Conservation (phyloP, 257 asterid genomes). For the Primulina huaijiensis region DNA sequence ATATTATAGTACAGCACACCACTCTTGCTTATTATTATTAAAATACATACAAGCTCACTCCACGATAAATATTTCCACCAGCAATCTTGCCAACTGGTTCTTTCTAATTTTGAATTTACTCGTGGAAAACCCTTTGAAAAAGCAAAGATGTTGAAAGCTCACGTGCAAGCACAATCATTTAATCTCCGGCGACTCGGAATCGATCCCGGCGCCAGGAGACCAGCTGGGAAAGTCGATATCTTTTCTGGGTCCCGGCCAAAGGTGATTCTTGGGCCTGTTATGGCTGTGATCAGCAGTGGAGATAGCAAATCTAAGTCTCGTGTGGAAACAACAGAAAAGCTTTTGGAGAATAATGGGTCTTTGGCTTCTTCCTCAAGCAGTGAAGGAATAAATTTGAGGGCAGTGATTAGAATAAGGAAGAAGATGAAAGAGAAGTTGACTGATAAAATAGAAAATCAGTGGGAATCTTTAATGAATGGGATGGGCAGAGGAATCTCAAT, state of each 20-base stretch:
- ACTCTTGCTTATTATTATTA: neutral
- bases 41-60: neutral
- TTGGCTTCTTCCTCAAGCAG: conserved; percentile 27
- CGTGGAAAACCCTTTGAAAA: neutral
- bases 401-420: conserved; percentile 74
- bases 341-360: conserved; percentile 33
- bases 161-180: conserved; percentile 47
- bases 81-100: conserved; percentile 12
- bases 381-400: conserved; percentile 56
- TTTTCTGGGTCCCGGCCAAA: conserved; percentile 31
- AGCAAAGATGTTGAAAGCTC: conserved; percentile 53
- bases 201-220: conserved; percentile 26
- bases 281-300: conserved; percentile 75
- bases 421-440: conserved; percentile 70
- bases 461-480: conserved; percentile 70
- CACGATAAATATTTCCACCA: neutral
- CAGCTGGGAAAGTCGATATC: conserved; percentile 20
- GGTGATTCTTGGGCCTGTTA: conserved; percentile 10
- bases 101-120: conserved; percentile 4
- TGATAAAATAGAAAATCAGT: conserved; percentile 73
- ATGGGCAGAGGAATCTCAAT: conserved; percentile 79
- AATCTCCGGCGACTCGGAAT: conserved; percentile 41
- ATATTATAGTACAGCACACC: neutral
- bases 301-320: conserved; percentile 54
- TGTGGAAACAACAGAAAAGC: conserved; percentile 42